phyloP scores from a whole-genome alignment of 164 flowering plant genomes.

The Sextonia rubra region DNA sequence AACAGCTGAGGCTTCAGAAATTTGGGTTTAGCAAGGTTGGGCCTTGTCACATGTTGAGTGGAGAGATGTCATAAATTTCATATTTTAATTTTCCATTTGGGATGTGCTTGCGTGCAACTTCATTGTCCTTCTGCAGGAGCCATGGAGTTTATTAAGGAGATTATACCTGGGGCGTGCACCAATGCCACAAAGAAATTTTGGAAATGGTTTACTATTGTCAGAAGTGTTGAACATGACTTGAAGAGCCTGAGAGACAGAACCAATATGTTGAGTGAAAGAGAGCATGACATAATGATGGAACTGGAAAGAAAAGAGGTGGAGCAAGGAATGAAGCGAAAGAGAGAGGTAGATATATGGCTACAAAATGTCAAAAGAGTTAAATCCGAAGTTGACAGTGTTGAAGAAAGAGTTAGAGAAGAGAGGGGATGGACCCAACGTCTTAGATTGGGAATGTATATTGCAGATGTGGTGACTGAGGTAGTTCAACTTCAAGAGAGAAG shows the following conservation, averaged over 20 bases:
- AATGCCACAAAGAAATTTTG: background rate
- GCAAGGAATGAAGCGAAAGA: background rate
- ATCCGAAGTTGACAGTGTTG: background rate
- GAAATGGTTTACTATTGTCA: no score
- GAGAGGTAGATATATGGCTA: background rate
- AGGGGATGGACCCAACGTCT: background rate
- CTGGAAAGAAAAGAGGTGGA: background rate
- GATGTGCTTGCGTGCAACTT: background rate
- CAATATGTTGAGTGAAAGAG: background rate
- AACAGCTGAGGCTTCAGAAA: no score
- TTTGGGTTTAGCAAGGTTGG: no score
- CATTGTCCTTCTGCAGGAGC: background rate
- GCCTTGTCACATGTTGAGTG: no score
- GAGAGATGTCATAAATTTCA: no score
- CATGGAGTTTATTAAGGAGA: background rate
- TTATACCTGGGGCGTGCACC: background rate
- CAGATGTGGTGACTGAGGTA: background rate
- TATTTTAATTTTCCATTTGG: no score
- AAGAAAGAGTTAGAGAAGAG: background rate
- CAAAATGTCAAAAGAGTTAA: background rate
- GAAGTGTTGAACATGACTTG: background rate
- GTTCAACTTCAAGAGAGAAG: background rate
- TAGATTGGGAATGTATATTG: background rate
- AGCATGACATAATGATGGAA: background rate
- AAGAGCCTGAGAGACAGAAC: background rate